Evolutionary conservation across 2,329 filamentous ascomycete species (phyloP).

Genomic region (Pseudocercospora cruenta): DNA sequence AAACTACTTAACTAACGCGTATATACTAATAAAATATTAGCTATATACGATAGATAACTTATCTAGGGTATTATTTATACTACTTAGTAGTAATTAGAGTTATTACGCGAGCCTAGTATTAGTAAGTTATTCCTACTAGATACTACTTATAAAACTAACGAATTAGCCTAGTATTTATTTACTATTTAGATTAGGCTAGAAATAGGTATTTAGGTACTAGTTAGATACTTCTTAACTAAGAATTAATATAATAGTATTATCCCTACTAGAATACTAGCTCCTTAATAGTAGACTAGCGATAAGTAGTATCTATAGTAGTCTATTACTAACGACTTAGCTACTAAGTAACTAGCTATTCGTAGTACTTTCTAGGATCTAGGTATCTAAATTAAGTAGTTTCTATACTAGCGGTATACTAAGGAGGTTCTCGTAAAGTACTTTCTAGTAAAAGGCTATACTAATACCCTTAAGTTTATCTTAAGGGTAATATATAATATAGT

Average conservation of each 20-base stretch:
- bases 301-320: not conserved
- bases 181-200: not conserved
- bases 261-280: not conserved
- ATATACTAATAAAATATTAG: not conserved
- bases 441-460: not conserved
- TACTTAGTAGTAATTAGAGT: not conserved
- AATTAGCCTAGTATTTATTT: not conserved
- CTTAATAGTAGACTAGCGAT: not conserved
- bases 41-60: not conserved
- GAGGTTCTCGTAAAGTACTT: not conserved
- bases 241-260: not conserved
- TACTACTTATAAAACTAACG: not conserved
- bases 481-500: not conserved
- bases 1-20: not conserved
- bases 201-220: not conserved
- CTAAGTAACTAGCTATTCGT: not conserved
- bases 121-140: not conserved
- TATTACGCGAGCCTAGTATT: not conserved
- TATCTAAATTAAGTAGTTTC: not conserved
- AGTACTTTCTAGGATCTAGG: not conserved
- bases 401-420: not conserved
- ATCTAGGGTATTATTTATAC: not conserved
- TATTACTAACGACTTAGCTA: not conserved
- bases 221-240: not conserved
- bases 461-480: not conserved